Evolutionary conservation across 495 filamentous ascomycete genomes (phyloP), one percentile per base, ranked within the genome.

Genomic region (Aspergillus bridgeri): DNA sequence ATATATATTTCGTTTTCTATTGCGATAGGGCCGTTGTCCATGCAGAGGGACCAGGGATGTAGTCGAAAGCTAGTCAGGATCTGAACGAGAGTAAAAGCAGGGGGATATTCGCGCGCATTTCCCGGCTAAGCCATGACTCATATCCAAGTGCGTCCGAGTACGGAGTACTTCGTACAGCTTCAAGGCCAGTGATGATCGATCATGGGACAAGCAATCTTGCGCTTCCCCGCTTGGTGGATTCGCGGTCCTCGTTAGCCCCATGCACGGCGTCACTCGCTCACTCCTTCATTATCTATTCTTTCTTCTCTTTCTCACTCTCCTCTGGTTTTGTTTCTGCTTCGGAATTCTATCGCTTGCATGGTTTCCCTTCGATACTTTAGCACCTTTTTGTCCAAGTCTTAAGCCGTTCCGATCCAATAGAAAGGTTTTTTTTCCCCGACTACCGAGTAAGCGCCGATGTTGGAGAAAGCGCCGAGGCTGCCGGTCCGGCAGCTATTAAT

Each of bases 401-500:
- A 11, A 5, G 15, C 7, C 18, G 6, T 23, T 23, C 17, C 7
- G 19, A 47, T 3, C 21, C 44, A 8, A 47, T n/a, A 7, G 15
- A 7, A 20, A 20, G 44, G 21, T 2, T 19, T 18, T 38, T 8
- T 18, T 18, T 9, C 27, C 45, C 53, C 24, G 48, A 52, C 56
- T 47, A 20, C 45, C 45, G 45, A 47, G 5, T 47, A 17, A 23
- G 6, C 52, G 43, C 47, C 42, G 23, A 71, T 65, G 61, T 58
- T 65, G 62, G 65, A 68, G 44, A 69, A 62, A 54, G 57, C 66
- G 42, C 71, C 74, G 19, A 72, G 67, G 65, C 72, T 81, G 73
- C 79, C 79, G 5, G 69, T 78, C 4, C 76, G 69, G 72, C 79
- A 81, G 66, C 70, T 81, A 19, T 64, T 84, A 11, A 87, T 90